phyloP scores from a whole-genome alignment of 2,329 filamentous ascomycete genomes.

The Xylaria sp. region DNA sequence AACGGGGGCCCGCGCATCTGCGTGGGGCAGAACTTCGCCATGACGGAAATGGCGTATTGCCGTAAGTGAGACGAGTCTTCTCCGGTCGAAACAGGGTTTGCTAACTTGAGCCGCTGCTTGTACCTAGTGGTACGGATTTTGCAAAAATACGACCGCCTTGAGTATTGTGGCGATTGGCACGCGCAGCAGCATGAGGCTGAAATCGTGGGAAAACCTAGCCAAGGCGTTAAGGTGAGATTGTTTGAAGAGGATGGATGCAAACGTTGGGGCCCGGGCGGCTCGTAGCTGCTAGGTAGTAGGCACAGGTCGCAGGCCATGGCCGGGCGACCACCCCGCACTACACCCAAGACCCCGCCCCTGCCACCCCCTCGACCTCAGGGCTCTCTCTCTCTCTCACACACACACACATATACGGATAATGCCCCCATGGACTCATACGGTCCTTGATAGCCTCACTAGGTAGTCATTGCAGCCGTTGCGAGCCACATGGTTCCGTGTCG shows the following conservation, averaged over 20 bases:
- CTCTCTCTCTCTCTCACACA: too few relatives aligned
- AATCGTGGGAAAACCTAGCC: constrained; percentile 47
- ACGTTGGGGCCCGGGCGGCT: constrained; percentile 1
- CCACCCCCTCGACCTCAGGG: too few relatives aligned
- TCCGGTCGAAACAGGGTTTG: background rate
- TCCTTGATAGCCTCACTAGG: too few relatives aligned
- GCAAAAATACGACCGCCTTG: constrained; percentile 61
- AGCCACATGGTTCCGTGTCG: too few relatives aligned
- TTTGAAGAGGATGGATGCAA: constrained; percentile 33
- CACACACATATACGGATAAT: too few relatives aligned
- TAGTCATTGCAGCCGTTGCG: too few relatives aligned
- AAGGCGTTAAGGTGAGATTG: constrained; percentile 46
- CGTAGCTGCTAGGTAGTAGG: background rate
- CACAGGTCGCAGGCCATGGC: too few relatives aligned
- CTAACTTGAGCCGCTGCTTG: constrained; percentile 4
- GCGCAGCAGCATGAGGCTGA: constrained; percentile 49
- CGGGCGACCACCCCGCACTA: too few relatives aligned
- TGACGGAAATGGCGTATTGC: constrained; percentile 58
- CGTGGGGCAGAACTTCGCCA: constrained; percentile 62
- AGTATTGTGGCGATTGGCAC: constrained; percentile 50
- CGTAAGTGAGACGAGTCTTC: constrained; percentile 33
- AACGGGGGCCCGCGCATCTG: constrained; percentile 58
- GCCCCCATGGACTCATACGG: too few relatives aligned
- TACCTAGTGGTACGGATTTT: constrained; percentile 53
- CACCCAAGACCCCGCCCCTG: too few relatives aligned